Base-by-base conservation (phyloP, 106 monocot species). In the Dendrobium officinale region DNA sequence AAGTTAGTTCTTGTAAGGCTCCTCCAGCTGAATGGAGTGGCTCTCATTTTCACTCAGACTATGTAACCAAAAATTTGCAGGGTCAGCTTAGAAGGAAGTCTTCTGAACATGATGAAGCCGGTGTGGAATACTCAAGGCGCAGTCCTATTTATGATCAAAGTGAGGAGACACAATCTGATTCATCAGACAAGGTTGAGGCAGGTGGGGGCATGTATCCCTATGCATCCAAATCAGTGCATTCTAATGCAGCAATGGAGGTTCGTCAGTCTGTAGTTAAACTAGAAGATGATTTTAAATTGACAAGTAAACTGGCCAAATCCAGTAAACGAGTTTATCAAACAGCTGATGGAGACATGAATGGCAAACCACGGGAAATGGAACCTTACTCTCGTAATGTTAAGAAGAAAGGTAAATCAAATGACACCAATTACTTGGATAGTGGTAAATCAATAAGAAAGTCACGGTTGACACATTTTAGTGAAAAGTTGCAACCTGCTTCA, bases 161-260 rank as follows among this genome's bases (percentile, higher is more conserved):
- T 80, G 91, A 92, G 42, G 93, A 92, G 43, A 93, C 91, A 42
- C 90, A 90, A 64, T 96, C 96, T 75, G 96, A 96, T 82, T 92
- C 92, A 75, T 92, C 89, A 19, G 92, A 90, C 11, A 74, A 87
- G 45, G 51, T 77, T 56, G 90, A 83, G 42, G 84, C 84, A 75
- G 86, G 81, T 48, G 59, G 20, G 67, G 81, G 79, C 79, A 29
- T 55, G 6, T 72, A 17, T 73, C 73, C 79, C 43, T 68, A 72
- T n/a, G 70, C 19, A 16, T 82, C 58, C 77, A 82, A 90, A 48
- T 29, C 44, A 55, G 77, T 48, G 27, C 67, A 44, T 78, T 76
- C 47, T 37, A 79, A 24, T 85, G 58, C 56, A 59, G 45, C 37
- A n/a, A 44, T 77, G 26, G 81, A 68, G 31, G 80, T 48, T 17